Evolutionary conservation across 148 eudicot genomes (phyloP).

Genomic region (Agrostemma githago): DNA sequence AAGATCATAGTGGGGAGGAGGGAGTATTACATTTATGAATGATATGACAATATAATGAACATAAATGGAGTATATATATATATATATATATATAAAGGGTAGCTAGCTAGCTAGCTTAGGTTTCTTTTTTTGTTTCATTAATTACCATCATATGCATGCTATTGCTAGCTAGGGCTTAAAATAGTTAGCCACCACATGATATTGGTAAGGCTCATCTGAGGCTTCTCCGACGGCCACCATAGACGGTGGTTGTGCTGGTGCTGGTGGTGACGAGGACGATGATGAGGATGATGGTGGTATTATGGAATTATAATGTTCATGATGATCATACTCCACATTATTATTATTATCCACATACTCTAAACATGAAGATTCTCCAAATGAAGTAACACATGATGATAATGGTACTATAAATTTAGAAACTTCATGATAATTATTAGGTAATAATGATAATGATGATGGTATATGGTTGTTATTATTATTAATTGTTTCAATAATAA

Average conservation of each 20-base stretch:
- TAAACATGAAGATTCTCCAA: slow-evolving; percentile 10
- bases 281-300: slow-evolving; percentile 18
- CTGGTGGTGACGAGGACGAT: slow-evolving; percentile 22
- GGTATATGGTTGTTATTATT: slow-evolving; percentile 1
- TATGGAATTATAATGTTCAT: slow-evolving; percentile 11
- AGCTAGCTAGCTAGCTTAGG: background rate
- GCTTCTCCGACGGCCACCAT: background rate
- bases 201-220: slow-evolving; percentile 11
- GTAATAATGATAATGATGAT: slow-evolving; percentile 23
- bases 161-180: slow-evolving; percentile 26
- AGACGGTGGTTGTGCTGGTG: slow-evolving; percentile 5
- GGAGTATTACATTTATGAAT: slow-evolving; percentile 20
- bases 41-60: slow-evolving; percentile 12
- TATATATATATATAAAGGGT: slow-evolving; percentile 8
- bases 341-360: slow-evolving; percentile 1
- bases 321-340: slow-evolving; percentile 17
- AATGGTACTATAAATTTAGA: background rate
- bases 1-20: too few species aligned
- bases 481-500: background rate
- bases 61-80: slow-evolving; percentile 6
- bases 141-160: slow-evolving; percentile 18
- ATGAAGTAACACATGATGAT: slow-evolving; percentile 12
- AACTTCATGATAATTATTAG: slow-evolving; percentile 15
- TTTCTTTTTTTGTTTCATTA: background rate
- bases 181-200: slow-evolving; percentile 24